Base-by-base conservation (phyloP, 305 asterid genomes). In the Fraxinus angustifolia region DNA sequence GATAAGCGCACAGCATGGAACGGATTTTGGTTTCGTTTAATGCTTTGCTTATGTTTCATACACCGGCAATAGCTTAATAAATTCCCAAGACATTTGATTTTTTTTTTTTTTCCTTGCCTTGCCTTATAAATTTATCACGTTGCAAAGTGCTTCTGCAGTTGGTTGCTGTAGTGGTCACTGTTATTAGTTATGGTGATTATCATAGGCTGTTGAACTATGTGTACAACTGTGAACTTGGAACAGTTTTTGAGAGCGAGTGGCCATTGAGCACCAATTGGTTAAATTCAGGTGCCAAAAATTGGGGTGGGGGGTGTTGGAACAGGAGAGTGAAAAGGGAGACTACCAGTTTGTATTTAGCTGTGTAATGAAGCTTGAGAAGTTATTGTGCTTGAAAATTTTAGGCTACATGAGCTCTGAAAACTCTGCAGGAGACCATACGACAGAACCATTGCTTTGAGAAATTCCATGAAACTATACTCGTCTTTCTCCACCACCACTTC, bases 361-460 rank as follows among this genome's bases (percentile, higher is more conserved):
- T 2, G 89, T 82, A 50, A 87, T 60, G 75, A 85, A 87, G 84
- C 88, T 80, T 10, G 90, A 84, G 82, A 87, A 87, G 53, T 85
- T 87, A 33, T 83, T 87, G 84, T 87, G 88, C 83, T 88, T 6
- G 86, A 84, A 88, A 88, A 10, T 88, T 30, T 53, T 86, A 26
- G 89, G 91, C 8, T 1, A 35, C 40, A 83, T 75, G 11, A 73
- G 33, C 53, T 83, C 83, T 0, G 91, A 88, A 67, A 88, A 88
- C 31, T 86, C 89, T 0, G 84, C 87, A 77, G 88, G 91, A 68
- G 84, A 88, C 91, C 88, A 86, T 16, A 88, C 91, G 4, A 86
- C 79, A 23, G 86, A 84, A 1, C 88, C 91, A 78, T 40, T 79
- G 45, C 91, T 89, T 28, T 75, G 84, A 33, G 82, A 70, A 70